Conservation (phyloP, 2,329 filamentous ascomycete genomes). For the Lanzia echinophila region DNA sequence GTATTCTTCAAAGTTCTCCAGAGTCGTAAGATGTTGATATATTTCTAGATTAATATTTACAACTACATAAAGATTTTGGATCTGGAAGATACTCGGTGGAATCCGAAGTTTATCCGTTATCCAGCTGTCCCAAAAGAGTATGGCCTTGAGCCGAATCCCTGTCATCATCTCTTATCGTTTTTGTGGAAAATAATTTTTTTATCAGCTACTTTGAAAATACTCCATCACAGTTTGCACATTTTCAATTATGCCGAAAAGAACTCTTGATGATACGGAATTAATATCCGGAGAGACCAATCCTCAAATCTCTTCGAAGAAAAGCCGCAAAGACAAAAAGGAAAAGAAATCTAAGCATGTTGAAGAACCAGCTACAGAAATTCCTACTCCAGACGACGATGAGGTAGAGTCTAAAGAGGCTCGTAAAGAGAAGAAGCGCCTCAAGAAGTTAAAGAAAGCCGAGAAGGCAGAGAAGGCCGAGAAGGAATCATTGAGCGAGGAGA, state of each 20-base stretch:
- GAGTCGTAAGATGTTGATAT: too few species aligned
- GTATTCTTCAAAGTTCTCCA: too few species aligned
- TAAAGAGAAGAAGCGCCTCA: slow-evolving; percentile 36
- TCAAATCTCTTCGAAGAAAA: slow-evolving; percentile 23
- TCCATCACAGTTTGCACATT: too few species aligned
- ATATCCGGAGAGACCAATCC: slow-evolving; percentile 12
- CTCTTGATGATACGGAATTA: slow-evolving; percentile 26
- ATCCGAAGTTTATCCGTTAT: too few species aligned
- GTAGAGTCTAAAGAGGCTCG: slow-evolving; percentile 32
- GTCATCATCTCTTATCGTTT: neutral
- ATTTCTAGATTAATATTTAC: too few species aligned
- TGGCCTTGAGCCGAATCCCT: too few species aligned
- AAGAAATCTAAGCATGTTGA: slow-evolving; percentile 18
- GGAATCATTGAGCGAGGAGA: slow-evolving; percentile 20
- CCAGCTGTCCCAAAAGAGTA: too few species aligned
- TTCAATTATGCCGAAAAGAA: slow-evolving; percentile 28
- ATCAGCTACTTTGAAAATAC: neutral
- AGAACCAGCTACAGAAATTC: slow-evolving; percentile 12
- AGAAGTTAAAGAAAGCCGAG: slow-evolving; percentile 29
- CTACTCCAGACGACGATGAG: slow-evolving; percentile 12
- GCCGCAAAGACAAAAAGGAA: slow-evolving; percentile 21
- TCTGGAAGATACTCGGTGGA: too few species aligned
- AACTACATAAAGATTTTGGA: too few species aligned
- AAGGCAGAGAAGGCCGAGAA: slow-evolving; percentile 14
- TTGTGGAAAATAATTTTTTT: slow-evolving; percentile 2